phyloP scores from a whole-genome alignment of 805 yeast genomes.

The Candida fluviatilis region DNA sequence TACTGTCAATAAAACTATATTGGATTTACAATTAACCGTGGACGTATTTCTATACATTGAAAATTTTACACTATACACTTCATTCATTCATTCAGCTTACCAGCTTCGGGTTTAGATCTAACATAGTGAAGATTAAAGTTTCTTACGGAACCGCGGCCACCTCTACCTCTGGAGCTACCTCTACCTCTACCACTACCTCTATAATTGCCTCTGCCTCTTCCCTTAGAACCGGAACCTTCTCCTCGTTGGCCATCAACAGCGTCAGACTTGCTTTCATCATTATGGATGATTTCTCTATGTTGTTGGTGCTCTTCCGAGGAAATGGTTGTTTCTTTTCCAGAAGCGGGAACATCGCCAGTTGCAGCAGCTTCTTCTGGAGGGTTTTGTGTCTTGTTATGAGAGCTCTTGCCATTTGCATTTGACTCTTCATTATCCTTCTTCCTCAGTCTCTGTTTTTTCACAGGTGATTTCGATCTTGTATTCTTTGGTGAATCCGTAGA shows the following conservation, averaged over 20 bases:
- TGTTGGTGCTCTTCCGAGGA: too few species aligned
- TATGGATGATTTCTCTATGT: too few species aligned
- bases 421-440: background rate
- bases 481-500: background rate
- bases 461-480: background rate
- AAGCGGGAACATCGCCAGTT: too few species aligned
- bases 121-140: slow-evolving; percentile 24
- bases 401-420: background rate
- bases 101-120: slow-evolving; percentile 10
- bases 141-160: slow-evolving; percentile 17
- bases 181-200: slow-evolving; percentile 14
- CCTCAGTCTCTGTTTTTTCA: background rate
- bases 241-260: background rate
- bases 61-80: background rate
- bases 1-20: background rate
- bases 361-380: too few species aligned
- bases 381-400: background rate
- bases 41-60: background rate
- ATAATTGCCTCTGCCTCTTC: slow-evolving; percentile 10
- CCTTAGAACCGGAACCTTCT: background rate
- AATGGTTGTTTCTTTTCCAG: too few species aligned
- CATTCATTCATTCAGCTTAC: background rate
- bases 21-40: background rate
- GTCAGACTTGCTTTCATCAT: background rate
- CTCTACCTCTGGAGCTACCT: slow-evolving; percentile 15